Percentiles rank a stretch among this genome's conserved stretches.
Evolutionary conservation across 1,139 yeast species (phyloP).

Genomic region (Kodamaea alishanica): DNA sequence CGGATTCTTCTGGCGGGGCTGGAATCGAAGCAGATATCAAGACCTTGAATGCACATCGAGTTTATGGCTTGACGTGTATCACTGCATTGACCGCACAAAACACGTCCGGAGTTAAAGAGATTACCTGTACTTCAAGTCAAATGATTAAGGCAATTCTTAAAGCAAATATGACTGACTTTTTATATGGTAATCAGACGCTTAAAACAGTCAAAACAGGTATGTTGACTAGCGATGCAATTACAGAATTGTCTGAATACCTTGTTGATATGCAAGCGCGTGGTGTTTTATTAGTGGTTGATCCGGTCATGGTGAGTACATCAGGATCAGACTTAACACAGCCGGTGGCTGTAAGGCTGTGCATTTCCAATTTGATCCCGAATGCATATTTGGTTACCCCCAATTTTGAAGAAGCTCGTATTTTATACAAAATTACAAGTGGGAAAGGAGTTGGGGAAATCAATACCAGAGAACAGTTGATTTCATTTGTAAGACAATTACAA

Average conservation of each 20-base stretch:
- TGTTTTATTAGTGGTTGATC: conserved; percentile 62
- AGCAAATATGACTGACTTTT: conserved; percentile 60
- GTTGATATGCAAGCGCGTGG: conserved; percentile 22
- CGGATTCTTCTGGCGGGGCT: conserved; percentile 92
- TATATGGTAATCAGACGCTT: conserved; percentile 37
- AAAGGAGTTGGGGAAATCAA: conserved; percentile 8
- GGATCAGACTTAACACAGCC: conserved; percentile 47
- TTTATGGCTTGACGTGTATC: conserved; percentile 78
- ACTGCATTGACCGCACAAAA: conserved; percentile 86
- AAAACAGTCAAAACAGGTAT: conserved; percentile 80
- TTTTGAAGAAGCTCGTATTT: conserved; percentile 55
- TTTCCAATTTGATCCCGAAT: conserved; percentile 46
- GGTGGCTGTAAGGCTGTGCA: conserved; percentile 31
- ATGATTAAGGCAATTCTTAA: conserved; percentile 47
- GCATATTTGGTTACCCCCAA: conserved; percentile 79
- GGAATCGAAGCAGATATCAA: conserved; percentile 92
- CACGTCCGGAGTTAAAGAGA: conserved; percentile 53
- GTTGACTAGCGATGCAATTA: conserved; percentile 59
- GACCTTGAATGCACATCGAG: conserved; percentile 73
- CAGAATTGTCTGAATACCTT: conserved; percentile 40
- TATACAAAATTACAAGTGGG: conserved; percentile 24
- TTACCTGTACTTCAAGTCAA: conserved; percentile 44
- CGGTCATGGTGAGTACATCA: conserved; percentile 79
- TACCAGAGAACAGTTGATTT: conserved; percentile 33
- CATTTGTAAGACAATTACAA: conserved; percentile 45